Conservation (phyloP, 495 filamentous ascomycete genomes). For the Pyrenopolyporus hunteri region DNA sequence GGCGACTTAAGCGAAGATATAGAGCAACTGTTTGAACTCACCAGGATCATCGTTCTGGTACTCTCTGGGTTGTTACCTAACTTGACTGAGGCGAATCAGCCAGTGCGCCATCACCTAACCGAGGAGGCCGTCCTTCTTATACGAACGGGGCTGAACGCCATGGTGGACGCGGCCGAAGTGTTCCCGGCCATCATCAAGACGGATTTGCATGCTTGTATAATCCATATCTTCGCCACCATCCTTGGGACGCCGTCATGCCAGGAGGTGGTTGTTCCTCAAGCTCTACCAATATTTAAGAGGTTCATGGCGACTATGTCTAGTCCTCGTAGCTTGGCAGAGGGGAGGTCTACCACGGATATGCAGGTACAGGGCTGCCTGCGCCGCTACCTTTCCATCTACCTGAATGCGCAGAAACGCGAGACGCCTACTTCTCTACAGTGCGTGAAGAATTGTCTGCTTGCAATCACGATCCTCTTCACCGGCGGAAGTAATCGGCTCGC, state of each 20-base stretch:
- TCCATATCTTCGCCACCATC: slow-evolving; percentile 95
- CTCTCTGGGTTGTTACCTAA: slow-evolving; percentile 86
- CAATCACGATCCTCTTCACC: slow-evolving; percentile 86
- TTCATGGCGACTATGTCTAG: slow-evolving; percentile 77
- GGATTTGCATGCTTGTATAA: slow-evolving; percentile 93
- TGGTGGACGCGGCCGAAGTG: slow-evolving; percentile 91
- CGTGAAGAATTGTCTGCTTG: slow-evolving; percentile 90
- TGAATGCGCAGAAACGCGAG: slow-evolving; percentile 83
- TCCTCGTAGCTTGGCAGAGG: slow-evolving; percentile 45
- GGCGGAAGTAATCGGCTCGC: slow-evolving; percentile 73
- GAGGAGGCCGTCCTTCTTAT: slow-evolving; percentile 88
- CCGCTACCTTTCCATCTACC: slow-evolving; percentile 79
- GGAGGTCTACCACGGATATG: slow-evolving; percentile 49
- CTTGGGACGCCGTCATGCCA: slow-evolving; percentile 87
- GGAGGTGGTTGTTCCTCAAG: slow-evolving; percentile 83
- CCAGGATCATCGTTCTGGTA: slow-evolving; percentile 91
- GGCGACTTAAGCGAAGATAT: slow-evolving; percentile 93
- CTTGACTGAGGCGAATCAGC: slow-evolving; percentile 74
- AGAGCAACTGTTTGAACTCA: slow-evolving; percentile 96
- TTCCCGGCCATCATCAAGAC: slow-evolving; percentile 97
- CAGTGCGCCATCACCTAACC: slow-evolving; percentile 71
- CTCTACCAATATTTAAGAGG: slow-evolving; percentile 88
- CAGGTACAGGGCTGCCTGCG: slow-evolving; percentile 74
- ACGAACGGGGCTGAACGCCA: slow-evolving; percentile 76
- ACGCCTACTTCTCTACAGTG: slow-evolving; percentile 79